Evolutionary conservation across 2,329 filamentous ascomycete genomes (phyloP), one percentile per base, ranked within the genome.

Genomic region (Claviceps monticola): DNA sequence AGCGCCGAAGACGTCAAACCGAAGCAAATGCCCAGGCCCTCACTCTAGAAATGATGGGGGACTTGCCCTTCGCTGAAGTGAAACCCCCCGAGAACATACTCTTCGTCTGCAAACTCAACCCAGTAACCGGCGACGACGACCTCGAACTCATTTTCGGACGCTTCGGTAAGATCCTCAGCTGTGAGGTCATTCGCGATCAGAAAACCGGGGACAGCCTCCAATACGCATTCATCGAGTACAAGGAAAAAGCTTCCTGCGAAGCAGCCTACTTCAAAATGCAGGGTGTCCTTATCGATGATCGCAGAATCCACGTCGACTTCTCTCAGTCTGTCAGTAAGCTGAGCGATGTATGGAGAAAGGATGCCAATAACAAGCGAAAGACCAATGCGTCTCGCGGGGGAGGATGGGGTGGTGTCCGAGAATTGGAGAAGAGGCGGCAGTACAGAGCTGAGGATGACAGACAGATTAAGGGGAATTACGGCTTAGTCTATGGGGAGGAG

Each of bases 181-280:
- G 93, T 64, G 93, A 98, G 69, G 87, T 98, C 37, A 96, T 98
- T 56, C 79, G 91, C 48, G 93, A 98, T 66, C 87, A 86, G 64
- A 88, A 88, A 62, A 96, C 91, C 0, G 89, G 89, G 4, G 93
- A 98, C 68, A 95, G 88, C 62, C 71, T 98, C 48, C 93, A 98
- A 66, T 98, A 98, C 64, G 89, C 93, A 1, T 98, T 98, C 60
- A 94, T 98, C 62, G 93, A 98, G 65, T 98, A 91, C 61, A 87
- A 91, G 53, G 86, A 94, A 51, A 93, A 96, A 69, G 80, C 84
- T 58, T 86, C 91, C 50, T 97, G 93, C 66, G 93, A 98, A 69
- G 82, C 87, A 50, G 93, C 93, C 2, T 98, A 96, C 63, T 93
- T 94, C 72, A 98, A 98, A 71, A 98, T 98, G 93, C 89, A 98